These are phyloP conservation scores for Saraca asoca DNA, from an alignment of 331 rosid species.

Conservation along the genomic window DNA sequence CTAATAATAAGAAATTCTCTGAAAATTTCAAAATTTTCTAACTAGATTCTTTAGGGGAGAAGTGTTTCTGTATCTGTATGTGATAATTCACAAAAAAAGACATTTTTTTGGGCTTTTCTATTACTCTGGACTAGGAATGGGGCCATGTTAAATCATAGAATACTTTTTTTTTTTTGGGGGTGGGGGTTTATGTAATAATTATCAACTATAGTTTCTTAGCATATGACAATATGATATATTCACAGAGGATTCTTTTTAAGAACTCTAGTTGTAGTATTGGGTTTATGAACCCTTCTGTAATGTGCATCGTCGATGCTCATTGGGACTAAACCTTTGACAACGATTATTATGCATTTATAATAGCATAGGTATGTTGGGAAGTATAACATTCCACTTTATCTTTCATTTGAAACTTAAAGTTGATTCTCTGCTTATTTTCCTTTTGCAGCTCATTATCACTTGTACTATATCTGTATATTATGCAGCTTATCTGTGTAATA, in stretches of 20 bases:
- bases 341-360: not conserved
- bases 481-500: constrained; percentile 53
- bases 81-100: too few species aligned
- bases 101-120: too few species aligned
- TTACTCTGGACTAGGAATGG: too few species aligned
- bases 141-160: too few species aligned
- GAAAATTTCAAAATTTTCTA: too few species aligned
- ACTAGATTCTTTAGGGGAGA: too few species aligned
- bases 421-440: constrained; percentile 2
- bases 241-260: not conserved
- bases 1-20: too few species aligned
- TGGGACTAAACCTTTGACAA: not conserved
- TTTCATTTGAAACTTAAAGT: not conserved
- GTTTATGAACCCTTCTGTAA: not conserved
- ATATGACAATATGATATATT: not conserved
- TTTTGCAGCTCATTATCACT: constrained; percentile 65
- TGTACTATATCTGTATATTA: constrained; percentile 57
- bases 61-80: too few species aligned
- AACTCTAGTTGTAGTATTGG: not conserved
- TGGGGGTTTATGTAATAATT: not conserved
- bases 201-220: not conserved
- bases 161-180: too few species aligned
- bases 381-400: not conserved
- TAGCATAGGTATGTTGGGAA: not conserved
- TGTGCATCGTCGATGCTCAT: not conserved